Conservation (phyloP, 305 asterid species). For the Fraxinus ornus region DNA sequence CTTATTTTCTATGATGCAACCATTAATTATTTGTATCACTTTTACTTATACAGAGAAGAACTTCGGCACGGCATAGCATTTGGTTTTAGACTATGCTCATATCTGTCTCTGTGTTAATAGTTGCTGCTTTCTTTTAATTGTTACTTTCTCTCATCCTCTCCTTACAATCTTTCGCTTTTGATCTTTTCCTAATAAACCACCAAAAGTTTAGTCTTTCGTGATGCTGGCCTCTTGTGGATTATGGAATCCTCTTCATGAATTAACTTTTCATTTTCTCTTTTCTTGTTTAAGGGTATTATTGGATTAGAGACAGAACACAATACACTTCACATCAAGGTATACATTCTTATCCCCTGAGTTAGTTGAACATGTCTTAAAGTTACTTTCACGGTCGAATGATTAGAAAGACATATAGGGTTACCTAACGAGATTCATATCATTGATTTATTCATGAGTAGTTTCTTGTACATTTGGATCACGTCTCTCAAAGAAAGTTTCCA, state of each 20-base stretch:
- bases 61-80: neutral
- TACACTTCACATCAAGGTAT: constrained; percentile 72
- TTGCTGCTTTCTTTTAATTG: neutral
- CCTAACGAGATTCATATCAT: neutral
- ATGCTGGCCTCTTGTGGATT: constrained; percentile 5
- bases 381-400: neutral
- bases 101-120: neutral
- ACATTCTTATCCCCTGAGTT: neutral
- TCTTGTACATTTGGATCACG: neutral
- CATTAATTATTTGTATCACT: neutral
- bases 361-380: neutral
- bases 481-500: neutral
- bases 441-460: neutral
- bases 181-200: neutral
- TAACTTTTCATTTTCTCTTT: constrained; percentile 9
- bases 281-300: constrained; percentile 62
- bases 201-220: neutral
- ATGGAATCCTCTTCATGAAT: neutral
- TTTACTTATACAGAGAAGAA: neutral
- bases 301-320: constrained; percentile 73
- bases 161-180: neutral
- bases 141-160: neutral
- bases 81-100: neutral
- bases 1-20: neutral
- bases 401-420: neutral